Evolutionary conservation across 2,329 filamentous ascomycete species (phyloP).

Genomic region (Penicillium carneum): DNA sequence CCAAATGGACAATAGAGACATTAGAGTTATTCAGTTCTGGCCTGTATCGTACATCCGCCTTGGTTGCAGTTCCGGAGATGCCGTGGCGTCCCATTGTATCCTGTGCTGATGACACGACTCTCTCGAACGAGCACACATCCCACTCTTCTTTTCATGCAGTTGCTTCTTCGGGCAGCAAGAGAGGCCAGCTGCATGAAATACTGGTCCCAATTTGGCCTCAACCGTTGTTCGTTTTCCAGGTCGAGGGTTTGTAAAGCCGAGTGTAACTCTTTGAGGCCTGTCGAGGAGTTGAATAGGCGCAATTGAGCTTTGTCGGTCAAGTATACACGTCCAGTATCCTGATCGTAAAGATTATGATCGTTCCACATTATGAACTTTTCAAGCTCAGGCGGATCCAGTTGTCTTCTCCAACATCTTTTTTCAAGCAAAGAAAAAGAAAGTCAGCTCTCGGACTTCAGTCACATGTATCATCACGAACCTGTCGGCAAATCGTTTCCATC

Average conservation of each 20-base stretch:
- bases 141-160: conserved; percentile 97
- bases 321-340: conserved; percentile 70
- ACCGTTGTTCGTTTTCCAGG: conserved; percentile 76
- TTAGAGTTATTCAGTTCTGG: background rate
- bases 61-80: conserved; percentile 89
- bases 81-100: conserved; percentile 96
- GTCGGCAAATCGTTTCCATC: conserved; percentile 79
- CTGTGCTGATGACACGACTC: conserved; percentile 87
- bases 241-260: conserved; percentile 75
- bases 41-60: conserved; percentile 73
- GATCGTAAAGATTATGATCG: conserved; percentile 78
- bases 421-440: background rate
- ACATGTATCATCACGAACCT: conserved; percentile 47
- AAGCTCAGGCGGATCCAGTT: conserved; percentile 61
- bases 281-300: conserved; percentile 83
- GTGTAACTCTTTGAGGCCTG: conserved; percentile 74
- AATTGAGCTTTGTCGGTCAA: conserved; percentile 83
- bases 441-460: conserved; percentile 1
- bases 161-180: conserved; percentile 85
- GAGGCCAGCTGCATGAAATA: conserved; percentile 99
- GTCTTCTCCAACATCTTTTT: conserved; percentile 57
- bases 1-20: conserved; percentile 9
- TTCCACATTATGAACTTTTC: conserved; percentile 67
- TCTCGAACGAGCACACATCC: conserved; percentile 90
- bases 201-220: conserved; percentile 91